These are phyloP conservation scores for Mycena polygramma DNA, from an alignment of 768 basidiomycete species.

Conservation along the genomic window DNA sequence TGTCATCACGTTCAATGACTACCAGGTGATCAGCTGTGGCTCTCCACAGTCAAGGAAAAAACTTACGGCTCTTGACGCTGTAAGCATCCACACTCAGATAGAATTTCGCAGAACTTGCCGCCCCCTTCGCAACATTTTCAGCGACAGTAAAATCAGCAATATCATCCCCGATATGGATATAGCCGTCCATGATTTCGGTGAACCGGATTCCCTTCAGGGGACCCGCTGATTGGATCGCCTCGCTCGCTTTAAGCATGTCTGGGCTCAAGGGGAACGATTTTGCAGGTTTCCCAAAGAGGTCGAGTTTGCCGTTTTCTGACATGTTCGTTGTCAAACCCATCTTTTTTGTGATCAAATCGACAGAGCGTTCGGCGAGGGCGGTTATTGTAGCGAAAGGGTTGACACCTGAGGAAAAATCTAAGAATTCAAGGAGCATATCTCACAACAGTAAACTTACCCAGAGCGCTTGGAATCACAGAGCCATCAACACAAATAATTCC, in stretches of 20 bases:
- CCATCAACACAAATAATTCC: slow-evolving; percentile 39
- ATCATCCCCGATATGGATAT: slow-evolving; percentile 35
- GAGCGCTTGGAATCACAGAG: slow-evolving; percentile 36
- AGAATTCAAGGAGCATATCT: background rate
- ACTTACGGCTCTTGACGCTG: slow-evolving; percentile 24
- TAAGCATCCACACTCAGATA: slow-evolving; percentile 32
- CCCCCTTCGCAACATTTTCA: slow-evolving; percentile 30
- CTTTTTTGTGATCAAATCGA: slow-evolving; percentile 18
- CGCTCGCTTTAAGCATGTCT: slow-evolving; percentile 26
- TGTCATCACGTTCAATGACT: slow-evolving; percentile 30
- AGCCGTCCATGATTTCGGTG: slow-evolving; percentile 38
- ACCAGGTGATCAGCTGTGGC: background rate
- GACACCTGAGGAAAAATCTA: slow-evolving; percentile 22
- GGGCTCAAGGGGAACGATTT: slow-evolving; percentile 19
- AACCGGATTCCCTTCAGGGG: slow-evolving; percentile 25
- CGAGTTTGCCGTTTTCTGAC: slow-evolving; percentile 26
- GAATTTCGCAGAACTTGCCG: slow-evolving; percentile 30
- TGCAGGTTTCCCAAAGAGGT: slow-evolving; percentile 36
- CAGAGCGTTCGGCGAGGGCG: slow-evolving; percentile 38
- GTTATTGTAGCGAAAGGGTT: slow-evolving; percentile 40
- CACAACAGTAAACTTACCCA: slow-evolving; percentile 25
- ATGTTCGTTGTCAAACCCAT: slow-evolving; percentile 12
- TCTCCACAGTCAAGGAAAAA: background rate
- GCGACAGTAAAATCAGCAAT: slow-evolving; percentile 34
- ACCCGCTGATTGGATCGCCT: slow-evolving; percentile 14